Base-by-base conservation (phyloP, 192 early-diverging fungal genomes). In the Backusella westeae region DNA sequence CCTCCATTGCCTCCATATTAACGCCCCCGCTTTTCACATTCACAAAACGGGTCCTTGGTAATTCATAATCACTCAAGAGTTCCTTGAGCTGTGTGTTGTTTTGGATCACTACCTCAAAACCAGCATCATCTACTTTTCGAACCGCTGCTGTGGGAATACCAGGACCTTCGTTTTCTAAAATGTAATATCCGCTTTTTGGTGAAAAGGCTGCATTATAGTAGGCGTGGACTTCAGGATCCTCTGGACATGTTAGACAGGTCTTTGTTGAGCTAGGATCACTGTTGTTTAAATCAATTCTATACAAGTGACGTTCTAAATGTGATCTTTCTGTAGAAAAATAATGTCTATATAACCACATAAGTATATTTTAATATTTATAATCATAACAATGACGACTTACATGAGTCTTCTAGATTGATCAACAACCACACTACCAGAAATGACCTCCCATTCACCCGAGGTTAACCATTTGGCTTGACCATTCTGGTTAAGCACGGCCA, bases 131-230 rank as follows among this genome's bases (percentile, higher is more conserved):
- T 34, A 84, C 83, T 73, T 88, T 90, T 71, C 86, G 86, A 12
- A 95, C 87, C 19, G 84, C 85, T 76, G 91, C 89, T 86, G 88
- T 94, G 12, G 96, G 96, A 5, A 96, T 82, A 75, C 90, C 90
- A 4, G 97, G 97, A 0, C 97, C 97, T 26, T 84, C 77, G 71
- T 97, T 96, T n/a, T 84, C 82, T 17, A 98, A 82, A 66, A 89
- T 69, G 71, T 94, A 95, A 80, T 94, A 96, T 21, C 86, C 85
- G 53, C 84, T 89, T 5, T 88, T 85, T 0, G 91, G 86, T 10
- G 95, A 96, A 79, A 98, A 96, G 7, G 78, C 81, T 0, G 88
- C 92, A 7, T 75, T 69, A 73, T 95, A 98, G 72, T 85, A 92
- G 3, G 90, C 94, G 32, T 76, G 80, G 26, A 82, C 67, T 35